Conservation (phyloP, 345 rosid species). For the Brassica nigra region DNA sequence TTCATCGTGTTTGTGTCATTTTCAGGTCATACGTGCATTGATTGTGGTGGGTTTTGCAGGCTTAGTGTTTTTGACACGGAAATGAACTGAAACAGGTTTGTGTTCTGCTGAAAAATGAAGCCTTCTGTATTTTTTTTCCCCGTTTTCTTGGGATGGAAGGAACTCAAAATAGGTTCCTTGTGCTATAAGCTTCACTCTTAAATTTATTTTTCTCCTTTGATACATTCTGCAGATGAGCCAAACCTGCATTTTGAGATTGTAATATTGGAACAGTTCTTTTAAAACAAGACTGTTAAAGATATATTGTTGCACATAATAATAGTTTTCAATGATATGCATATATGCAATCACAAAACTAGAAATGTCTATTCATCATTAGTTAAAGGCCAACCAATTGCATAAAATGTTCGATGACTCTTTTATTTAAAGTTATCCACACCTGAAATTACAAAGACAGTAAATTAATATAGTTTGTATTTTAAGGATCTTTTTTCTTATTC, state of each 20-base stretch:
- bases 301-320: slow-evolving; percentile 13
- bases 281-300: slow-evolving; percentile 1
- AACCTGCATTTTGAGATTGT: slow-evolving; percentile 19
- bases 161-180: slow-evolving; percentile 20
- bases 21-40: slow-evolving; percentile 43
- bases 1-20: background rate
- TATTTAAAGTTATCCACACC: background rate
- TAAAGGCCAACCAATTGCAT: background rate
- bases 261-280: slow-evolving; percentile 11
- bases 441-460: background rate
- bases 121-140: background rate
- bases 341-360: background rate
- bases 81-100: slow-evolving; percentile 33
- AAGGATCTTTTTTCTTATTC: background rate
- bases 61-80: slow-evolving; percentile 39
- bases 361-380: background rate
- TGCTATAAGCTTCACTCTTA: background rate
- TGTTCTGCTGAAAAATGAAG: slow-evolving; percentile 12
- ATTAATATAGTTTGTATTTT: background rate
- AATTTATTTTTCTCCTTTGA: background rate
- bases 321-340: background rate
- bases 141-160: slow-evolving; percentile 19
- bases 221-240: slow-evolving; percentile 18
- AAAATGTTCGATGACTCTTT: too few relatives aligned
- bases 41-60: slow-evolving; percentile 41